Evolutionary conservation across 1,139 yeast species (phyloP).

Genomic region (Lodderomyces elongisporus): DNA sequence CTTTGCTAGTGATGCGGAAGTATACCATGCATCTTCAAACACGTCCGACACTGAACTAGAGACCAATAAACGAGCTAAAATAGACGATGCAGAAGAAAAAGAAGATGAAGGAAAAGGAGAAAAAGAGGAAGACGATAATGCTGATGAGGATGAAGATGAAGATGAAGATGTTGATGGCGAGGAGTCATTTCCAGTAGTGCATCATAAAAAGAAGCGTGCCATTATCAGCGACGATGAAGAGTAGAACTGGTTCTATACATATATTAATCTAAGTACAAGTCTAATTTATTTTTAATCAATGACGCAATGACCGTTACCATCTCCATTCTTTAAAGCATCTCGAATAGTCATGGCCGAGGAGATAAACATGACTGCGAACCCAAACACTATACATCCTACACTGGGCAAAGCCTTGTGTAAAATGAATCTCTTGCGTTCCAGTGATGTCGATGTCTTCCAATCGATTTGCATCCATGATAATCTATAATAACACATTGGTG

Average conservation of each 20-base stretch:
- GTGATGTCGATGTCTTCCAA: conserved; percentile 28
- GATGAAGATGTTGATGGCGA: not conserved
- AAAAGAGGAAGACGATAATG: conserved; percentile 1
- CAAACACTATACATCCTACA: conserved; percentile 62
- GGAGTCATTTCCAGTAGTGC: too few species aligned
- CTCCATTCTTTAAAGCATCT: conserved; percentile 14
- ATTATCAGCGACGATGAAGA: conserved; percentile 26
- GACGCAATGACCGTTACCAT: conserved; percentile 33
- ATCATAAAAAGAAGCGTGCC: conserved; percentile 13
- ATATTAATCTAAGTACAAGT: conserved; percentile 7
- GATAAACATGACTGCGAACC: conserved; percentile 68
- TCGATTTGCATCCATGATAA: conserved; percentile 51
- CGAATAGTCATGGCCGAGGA: conserved; percentile 69
- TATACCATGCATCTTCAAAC: too few species aligned
- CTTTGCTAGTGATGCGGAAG: too few species aligned
- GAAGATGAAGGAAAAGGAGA: not conserved
- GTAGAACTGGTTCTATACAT: too few species aligned
- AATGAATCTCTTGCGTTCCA: conserved; percentile 26
- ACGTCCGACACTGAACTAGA: too few species aligned
- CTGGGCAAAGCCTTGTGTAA: conserved; percentile 44
- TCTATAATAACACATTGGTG: conserved; percentile 76
- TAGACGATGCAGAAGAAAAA: too few species aligned
- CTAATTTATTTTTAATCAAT: conserved; percentile 21
- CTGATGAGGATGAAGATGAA: conserved; percentile 3
- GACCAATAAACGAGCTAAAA: too few species aligned